Evolutionary conservation across 1,284 basidiomycete species (phyloP), one percentile per base, ranked within the genome.

Genomic region (Microbotryum saponariae): DNA sequence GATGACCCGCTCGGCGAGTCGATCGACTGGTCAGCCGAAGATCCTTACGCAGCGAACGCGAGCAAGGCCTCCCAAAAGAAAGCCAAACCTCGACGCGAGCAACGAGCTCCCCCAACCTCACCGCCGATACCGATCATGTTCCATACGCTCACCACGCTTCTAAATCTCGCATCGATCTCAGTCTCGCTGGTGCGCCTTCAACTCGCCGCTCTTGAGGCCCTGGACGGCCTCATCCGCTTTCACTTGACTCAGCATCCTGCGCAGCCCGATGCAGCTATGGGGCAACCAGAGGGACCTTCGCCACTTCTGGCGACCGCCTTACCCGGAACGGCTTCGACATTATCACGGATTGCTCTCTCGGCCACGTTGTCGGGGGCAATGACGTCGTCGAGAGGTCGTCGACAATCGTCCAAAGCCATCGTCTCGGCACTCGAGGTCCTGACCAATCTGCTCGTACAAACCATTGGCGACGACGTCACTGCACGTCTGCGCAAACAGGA

Each of bases 131-230:
- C 92, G 3, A 80, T 93, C 37, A 77, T 93, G 42, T 91, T 91
- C 14, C 88, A 89, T 74, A 89, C 86, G 2, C 76, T 94, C 56
- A 84, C 88, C 64, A 81, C 85, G 2, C 77, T 91, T 12, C 77
- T 93, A 54, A 75, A 74, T 16, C 67, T 74, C 16, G 54, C 72
- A 1, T 78, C 79, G 5, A 78, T 83, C 0, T 76, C 78, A 45
- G 85, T 87, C 3, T 77, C 77, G 4, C 79, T 85, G 68, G 73
- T 81, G 3, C 73, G 81, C 10, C 77, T 93, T 29, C 88, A 90
- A 72, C 78, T 79, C 12, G 64, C 78, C 1, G 85, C 87, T 8
- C 78, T 94, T 20, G 76, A 81, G n/a, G 74, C 85, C 10, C 74
- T 89, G 1, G 76, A 77, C 23, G 66, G 81, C 21, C 75, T 92